Base-by-base conservation (phyloP, 2,329 filamentous ascomycete genomes). In the Neopestalotiopsis sp. region DNA sequence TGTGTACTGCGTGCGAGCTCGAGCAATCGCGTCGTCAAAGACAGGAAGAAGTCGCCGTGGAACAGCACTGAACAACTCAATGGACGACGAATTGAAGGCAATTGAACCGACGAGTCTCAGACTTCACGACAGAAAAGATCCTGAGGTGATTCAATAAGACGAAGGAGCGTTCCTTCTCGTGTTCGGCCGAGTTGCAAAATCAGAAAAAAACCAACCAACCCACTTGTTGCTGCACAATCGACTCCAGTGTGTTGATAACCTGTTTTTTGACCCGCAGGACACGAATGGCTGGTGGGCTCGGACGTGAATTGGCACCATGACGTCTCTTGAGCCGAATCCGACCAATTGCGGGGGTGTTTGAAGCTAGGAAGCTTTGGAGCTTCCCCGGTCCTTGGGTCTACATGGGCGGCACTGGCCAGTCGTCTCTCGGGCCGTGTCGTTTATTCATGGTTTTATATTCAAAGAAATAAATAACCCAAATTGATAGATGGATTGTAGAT, bases 331-430 rank as follows among this genome's bases (percentile, higher is more conserved):
- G n/a, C 20, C 24, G 20, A 60, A 60, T 34, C 30, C 20, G 30
- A 28, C 58, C 58, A 60, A 60, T 38, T 14, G 58, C 58, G 45
- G 45, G 45, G 45, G 45, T n/a, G 45, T 52, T 52, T 52, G 45
- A 20, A 60, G 2, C 13, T 60, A 17, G 7, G 28, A 24, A 60
- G 58, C 58, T 60, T 20, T 60, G 20, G 58, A 38, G 58, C 58
- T 60, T 34, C 58, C 58, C 28, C 28, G 24, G 32, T 34, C 20
- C 45, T 52, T 52, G 45, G 45, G 17, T 52, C 45, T 52, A 28
- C 24, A 28, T 28, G 2, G 24, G 24, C 24, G 24, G 24, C 24
- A 28, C 10, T 38, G 34, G 10, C 6, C 10, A 5, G 34, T 38
- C 34, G 34, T 10, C 34, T 38, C 10, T 38, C 34, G 34, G 34